Base-by-base conservation (phyloP, 768 basidiomycete genomes). In the Lenzites betulinus region DNA sequence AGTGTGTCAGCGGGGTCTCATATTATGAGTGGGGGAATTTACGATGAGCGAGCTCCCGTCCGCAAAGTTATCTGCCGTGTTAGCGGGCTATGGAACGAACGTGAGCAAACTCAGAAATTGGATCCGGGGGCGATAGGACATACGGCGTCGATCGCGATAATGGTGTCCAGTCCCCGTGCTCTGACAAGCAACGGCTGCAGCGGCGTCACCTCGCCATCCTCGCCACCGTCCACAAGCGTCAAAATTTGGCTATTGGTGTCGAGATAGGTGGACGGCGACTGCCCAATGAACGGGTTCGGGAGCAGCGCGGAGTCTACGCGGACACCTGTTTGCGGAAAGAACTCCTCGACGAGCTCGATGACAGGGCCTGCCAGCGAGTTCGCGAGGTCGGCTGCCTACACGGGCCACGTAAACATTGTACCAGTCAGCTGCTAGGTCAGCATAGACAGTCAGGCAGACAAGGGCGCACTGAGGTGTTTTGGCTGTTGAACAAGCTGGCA, bases 131-230 rank as follows among this genome's bases (percentile, higher is more conserved):
- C n/a, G 22, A n/a, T n/a, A n/a, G 22, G 12, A 50, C 68, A 33
- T 49, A 71, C 70, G 2, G 81, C 82, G 67, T 95, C 93, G 20
- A 92, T 75, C 0, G 88, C 89, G 16, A 95, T 77, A 64, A 95
- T 83, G 4, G 89, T 83, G 67, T 95, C 93, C 42, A 94, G 66
- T 0, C 70, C 78, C 50, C 93, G 81, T 1, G 82, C 80, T 49
- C 83, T 87, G 26, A 92, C 85, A 54, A 94, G 80, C 26, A 92
- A 74, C 1, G 88, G 87, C 20, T 83, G 85, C 25, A 89, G 76
- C 0, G 93, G 93, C 8, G 91, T 69, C 67, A 89, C 87, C 66
- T 90, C 88, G 11, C 73, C 71, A 66, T 91, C 90, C 22, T 86
- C 84, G 20, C 84, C 78, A 0, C 90, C 90, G 68, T 90, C 90